Evolutionary conservation across 2,329 filamentous ascomycete genomes (phyloP), one percentile per base, ranked within the genome.

Genomic region (Pyricularia sp.): DNA sequence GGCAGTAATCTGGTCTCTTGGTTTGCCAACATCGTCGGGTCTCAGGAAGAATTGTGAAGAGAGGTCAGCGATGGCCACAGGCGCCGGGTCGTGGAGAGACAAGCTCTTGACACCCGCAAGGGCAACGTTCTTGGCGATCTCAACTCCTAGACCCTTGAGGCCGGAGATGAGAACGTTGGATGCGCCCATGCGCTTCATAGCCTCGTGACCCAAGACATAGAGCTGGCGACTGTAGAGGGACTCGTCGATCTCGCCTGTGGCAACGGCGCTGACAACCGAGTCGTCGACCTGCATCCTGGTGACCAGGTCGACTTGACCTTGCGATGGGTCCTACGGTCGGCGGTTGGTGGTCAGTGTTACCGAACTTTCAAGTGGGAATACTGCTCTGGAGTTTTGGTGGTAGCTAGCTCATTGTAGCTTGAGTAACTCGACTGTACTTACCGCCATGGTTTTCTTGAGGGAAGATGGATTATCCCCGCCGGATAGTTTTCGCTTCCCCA

Each of bases 111-210:
- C 94, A 75, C 94, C 94, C 71, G 94, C 94, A 71, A 99, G 88
- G 66, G 94, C 94, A 73, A 99, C 91, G 73, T 99, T 99, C 84
- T 99, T 99, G 73, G 94, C 93, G 71, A 99, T 94, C 78, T 99
- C 94, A 65, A 97, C 93, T 80, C 94, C 94, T 55, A 99, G 84
- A 63, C 94, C 94, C 76, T 94, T 93, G 70, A 97, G 81, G 68
- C 94, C 94, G 68, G 93, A 89, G 65, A 99, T 83, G 64, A 99
- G 89, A 66, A 99, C 85, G 74, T 97, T 96, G 65, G 94, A 97
- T 67, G 92, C 90, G 73, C 93, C 86, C 94, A 99, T 99, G 73
- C 94, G 92, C 83, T 96, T 97, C 94, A 99, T 99, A 69, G 94
- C 94, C 77, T 88, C 86, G 72, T 88, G 86, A 68, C 86, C 86